Evolutionary conservation across 2,329 filamentous ascomycete genomes (phyloP).

Genomic region (Tolypocladium capitatum): DNA sequence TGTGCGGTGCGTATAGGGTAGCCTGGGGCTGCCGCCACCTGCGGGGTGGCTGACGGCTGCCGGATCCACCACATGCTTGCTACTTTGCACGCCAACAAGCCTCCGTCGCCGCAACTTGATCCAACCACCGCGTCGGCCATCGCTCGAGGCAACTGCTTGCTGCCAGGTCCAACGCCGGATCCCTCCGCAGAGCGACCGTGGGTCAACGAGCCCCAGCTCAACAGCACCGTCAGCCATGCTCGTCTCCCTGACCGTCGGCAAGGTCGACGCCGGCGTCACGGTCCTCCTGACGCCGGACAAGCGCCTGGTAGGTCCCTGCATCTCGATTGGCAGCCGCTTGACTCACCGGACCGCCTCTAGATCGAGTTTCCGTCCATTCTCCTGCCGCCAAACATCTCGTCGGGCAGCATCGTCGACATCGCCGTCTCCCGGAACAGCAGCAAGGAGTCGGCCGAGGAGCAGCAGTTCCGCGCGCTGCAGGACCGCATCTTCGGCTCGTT

Average conservation of each 20-base stretch:
- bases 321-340: neutral
- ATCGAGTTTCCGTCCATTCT: slow-evolving; percentile 98
- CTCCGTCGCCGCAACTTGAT: no score
- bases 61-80: no score
- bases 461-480: slow-evolving; percentile 74
- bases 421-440: slow-evolving; percentile 75
- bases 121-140: no score
- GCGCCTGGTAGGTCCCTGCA: slow-evolving; percentile 55
- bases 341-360: slow-evolving; percentile 30
- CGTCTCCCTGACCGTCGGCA: slow-evolving; percentile 95
- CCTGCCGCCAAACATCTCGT: slow-evolving; percentile 86
- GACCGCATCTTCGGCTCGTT: slow-evolving; percentile 78
- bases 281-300: slow-evolving; percentile 95
- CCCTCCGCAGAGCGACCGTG: no score
- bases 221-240: slow-evolving; percentile 53
- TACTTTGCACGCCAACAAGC: no score
- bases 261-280: slow-evolving; percentile 96
- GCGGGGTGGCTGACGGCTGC: no score
- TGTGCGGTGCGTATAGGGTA: no score
- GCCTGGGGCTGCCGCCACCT: no score
- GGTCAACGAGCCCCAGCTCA: no score
- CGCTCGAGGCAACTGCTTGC: no score
- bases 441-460: slow-evolving; percentile 63
- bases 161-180: no score
- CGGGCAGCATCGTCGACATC: slow-evolving; percentile 95